Evolutionary conservation across 2,329 filamentous ascomycete genomes (phyloP), one percentile per base, ranked within the genome.

Genomic region (Diplodia intermedia): DNA sequence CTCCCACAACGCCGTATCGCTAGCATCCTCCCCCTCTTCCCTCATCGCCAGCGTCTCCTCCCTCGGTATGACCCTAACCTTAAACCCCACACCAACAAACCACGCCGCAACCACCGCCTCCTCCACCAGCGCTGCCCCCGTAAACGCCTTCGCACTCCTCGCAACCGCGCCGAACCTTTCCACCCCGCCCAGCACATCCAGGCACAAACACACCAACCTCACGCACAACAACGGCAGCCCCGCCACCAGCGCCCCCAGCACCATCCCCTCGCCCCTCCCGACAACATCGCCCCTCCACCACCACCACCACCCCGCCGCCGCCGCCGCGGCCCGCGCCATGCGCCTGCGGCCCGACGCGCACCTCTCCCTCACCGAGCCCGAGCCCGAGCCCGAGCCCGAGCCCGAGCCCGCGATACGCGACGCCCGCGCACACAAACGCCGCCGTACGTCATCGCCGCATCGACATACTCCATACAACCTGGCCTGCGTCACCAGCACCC

Each of bases 371-470:
- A 2, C n/a, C 26, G 2, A 65, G 8, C n/a, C 49, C 20, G 9
- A n/a, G n/a, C n/a, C n/a, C n/a, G n/a, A n/a, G n/a, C n/a, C n/a
- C n/a, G n/a, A n/a, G n/a, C n/a, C n/a, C n/a, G n/a, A n/a, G n/a
- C n/a, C n/a, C 26, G 2, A 65, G 8, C n/a, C 49, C 20, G 9
- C 49, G 15, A 11, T 65, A 54, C 12, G 31, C 62, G 15, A 55
- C 5, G 49, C 33, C 55, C 1, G 62, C 62, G 50, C 62, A 65
- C 49, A 65, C 20, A 5, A 54, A 54, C 18, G 62, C 62, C 2
- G 62, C 62, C 18, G 62, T n/a, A n/a, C n/a, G n/a, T 54, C 20
- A 65, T 2, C 23, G 23, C 2, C 23, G 2, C 2, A 26, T 26
- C n/a, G n/a, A n/a, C n/a, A n/a, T n/a, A n/a, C n/a, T n/a, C n/a